Evolutionary conservation across 1,284 basidiomycete species (phyloP).

Genomic region (Cryptococcus deneoformans): DNA sequence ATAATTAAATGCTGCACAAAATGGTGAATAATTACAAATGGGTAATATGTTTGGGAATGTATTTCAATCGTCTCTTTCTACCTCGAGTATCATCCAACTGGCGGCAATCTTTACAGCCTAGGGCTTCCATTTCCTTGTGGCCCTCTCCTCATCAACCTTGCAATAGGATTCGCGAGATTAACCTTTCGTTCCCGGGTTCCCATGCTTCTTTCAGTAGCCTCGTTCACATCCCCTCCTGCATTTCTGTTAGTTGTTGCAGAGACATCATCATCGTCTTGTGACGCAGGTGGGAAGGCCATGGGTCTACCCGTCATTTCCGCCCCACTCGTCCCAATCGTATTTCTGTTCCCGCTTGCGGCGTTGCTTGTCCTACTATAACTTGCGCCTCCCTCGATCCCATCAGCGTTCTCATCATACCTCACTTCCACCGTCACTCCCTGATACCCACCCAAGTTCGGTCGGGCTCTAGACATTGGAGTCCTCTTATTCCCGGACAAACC

Average conservation of each 20-base stretch:
- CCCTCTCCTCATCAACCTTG: constrained; percentile 4
- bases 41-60: too few relatives aligned
- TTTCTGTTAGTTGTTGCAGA: not conserved
- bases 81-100: too few relatives aligned
- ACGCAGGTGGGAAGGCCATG: constrained; percentile 11
- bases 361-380: not conserved
- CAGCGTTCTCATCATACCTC: too few relatives aligned
- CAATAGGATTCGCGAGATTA: constrained; percentile 8
- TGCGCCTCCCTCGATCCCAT: not conserved
- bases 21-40: too few relatives aligned
- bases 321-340: constrained; percentile 6
- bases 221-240: not conserved
- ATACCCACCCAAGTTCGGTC: not conserved
- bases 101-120: not conserved
- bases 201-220: not conserved
- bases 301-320: constrained; percentile 13
- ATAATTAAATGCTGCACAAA: too few relatives aligned
- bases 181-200: not conserved
- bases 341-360: not conserved
- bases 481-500: not conserved
- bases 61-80: too few relatives aligned
- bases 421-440: too few relatives aligned
- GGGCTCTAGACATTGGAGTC: not conserved
- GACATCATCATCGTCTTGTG: not conserved
- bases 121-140: not conserved